These are phyloP conservation scores for Pneumocystis murina DNA, from an alignment of 1,139 yeast species.

Conservation along the genomic window DNA sequence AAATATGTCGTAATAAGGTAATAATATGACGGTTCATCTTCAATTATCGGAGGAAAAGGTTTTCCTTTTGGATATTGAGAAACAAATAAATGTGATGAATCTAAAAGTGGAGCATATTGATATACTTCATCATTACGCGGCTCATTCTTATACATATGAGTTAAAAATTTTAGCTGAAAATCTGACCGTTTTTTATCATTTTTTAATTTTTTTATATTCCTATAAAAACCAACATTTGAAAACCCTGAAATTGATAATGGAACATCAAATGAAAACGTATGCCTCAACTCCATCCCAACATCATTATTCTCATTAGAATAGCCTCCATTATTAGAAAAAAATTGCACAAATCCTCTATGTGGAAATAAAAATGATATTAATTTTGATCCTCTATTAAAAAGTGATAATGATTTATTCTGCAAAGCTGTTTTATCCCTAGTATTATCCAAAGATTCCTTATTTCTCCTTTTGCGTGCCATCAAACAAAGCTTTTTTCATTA, in stretches of 20 bases:
- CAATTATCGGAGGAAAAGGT: constrained; percentile 18
- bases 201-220: not conserved
- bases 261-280: not conserved
- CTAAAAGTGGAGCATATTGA: constrained; percentile 14
- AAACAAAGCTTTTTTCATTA: no score
- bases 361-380: not conserved
- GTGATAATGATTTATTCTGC: not conserved
- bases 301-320: not conserved
- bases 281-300: no score
- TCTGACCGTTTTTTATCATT: not conserved
- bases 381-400: not conserved
- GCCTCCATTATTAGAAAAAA: not conserved
- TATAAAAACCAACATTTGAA: not conserved
- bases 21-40: constrained; percentile 76
- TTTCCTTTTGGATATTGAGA: constrained; percentile 15
- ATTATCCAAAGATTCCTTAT: not conserved
- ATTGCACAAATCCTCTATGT: not conserved
- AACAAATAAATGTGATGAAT: constrained; percentile 13
- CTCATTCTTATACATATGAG: not conserved
- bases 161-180: not conserved
- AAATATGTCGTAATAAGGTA: constrained; percentile 70
- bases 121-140: not conserved
- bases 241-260: not conserved
- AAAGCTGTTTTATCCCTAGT: not conserved
- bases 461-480: not conserved